Evolutionary conservation across 2,329 filamentous ascomycete genomes (phyloP).

Genomic region (Xylaria sp.): DNA sequence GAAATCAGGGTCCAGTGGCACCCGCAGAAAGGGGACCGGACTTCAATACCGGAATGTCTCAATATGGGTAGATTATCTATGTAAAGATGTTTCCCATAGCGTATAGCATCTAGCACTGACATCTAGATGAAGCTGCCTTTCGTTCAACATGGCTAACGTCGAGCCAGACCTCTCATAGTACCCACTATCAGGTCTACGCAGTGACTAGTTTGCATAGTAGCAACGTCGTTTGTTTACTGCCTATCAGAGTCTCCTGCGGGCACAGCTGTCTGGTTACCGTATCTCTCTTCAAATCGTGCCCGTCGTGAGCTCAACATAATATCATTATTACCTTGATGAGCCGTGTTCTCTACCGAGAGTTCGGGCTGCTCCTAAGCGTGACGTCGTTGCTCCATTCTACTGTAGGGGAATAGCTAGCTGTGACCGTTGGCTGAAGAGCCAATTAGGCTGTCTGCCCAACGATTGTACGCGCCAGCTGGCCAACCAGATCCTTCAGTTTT

Average conservation of each 20-base stretch:
- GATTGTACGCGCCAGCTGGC: neutral
- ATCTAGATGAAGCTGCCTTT: neutral
- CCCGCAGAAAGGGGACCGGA: neutral
- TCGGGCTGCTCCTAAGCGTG: conserved; percentile 24
- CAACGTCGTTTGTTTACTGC: neutral
- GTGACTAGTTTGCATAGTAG: neutral
- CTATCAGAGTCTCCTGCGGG: neutral
- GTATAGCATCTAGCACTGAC: neutral
- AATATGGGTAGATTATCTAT: neutral
- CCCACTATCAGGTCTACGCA: neutral
- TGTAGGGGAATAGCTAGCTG: conserved; percentile 1
- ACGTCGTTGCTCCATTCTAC: conserved; percentile 27
- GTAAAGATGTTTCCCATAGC: neutral
- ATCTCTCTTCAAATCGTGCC: neutral
- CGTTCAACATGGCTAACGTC: neutral
- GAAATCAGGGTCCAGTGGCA: neutral
- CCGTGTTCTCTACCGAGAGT: conserved; percentile 5
- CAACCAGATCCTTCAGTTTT: conserved; percentile 1
- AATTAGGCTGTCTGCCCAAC: conserved; percentile 2
- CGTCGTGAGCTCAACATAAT: conserved; percentile 7
- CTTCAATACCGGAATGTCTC: neutral
- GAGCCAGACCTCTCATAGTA: neutral
- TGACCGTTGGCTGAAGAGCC: conserved; percentile 9
- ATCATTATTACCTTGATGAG: conserved; percentile 15
- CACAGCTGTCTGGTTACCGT: no score